Base-by-base conservation (phyloP, 1,284 basidiomycete species). In the Schizophyllum commune region DNA sequence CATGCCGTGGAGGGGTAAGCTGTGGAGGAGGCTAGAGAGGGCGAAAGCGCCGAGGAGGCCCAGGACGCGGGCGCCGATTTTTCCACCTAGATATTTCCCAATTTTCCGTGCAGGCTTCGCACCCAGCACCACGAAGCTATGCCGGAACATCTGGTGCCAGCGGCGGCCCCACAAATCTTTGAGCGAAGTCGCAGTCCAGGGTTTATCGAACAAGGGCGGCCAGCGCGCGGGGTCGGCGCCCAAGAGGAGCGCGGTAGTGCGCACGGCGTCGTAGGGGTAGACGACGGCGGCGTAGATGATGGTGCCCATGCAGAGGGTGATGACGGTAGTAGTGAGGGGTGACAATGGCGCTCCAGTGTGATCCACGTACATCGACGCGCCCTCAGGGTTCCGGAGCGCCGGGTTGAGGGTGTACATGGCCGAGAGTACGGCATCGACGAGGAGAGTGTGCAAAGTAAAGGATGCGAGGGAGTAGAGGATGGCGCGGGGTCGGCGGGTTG, bases 121-220 rank as follows among this genome's bases (percentile, higher is more conserved):
- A 21, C 53, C 53, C 53, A 55, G 53, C 15, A 20, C 9, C 11
- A 20, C 19, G n/a, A 59, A 59, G 39, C 21, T 39, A 19, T 59
- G 65, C 6, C 73, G 70, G 64, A 74, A 72, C 22, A 69, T 59
- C 56, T 71, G 68, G 60, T 75, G 74, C 74, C 74, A 75, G 8
- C 70, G 65, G 19, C 60, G 52, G 8, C 68, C 66, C 74, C 74
- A 75, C 63, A 73, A 71, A 9, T 73, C 68, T 5, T 60, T 59
- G 47, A 75, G 63, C 0, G 72, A 73, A 21, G 66, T 67, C 8
- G 68, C 64, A 6, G n/a, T 51, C 66, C 71, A 73, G 1, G 71
- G 74, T 17, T 57, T 58, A 27, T 66, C 61, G 60, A 69, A 74
- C 57, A 71, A 55, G 13, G 71, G 68, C 1, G 72, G 73, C 72